These are phyloP conservation scores for Neurospora cerealis DNA, from an alignment of 495 filamentous ascomycete genomes.

Conservation along the genomic window DNA sequence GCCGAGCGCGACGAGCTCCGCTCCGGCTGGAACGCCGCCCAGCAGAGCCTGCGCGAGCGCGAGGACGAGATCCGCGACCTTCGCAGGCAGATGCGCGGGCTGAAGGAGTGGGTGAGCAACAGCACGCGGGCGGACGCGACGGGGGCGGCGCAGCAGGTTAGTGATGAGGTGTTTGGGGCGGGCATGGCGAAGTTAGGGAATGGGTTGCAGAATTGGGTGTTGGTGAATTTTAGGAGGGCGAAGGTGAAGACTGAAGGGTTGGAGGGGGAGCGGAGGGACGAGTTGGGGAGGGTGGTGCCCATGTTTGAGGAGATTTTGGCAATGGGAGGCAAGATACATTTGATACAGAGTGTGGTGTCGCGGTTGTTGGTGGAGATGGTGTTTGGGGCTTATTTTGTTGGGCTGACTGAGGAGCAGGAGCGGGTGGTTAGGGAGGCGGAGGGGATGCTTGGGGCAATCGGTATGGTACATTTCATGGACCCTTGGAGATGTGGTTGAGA, in stretches of 20 bases:
- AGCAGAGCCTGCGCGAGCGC: constrained; percentile 24
- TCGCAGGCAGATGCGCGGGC: constrained; percentile 36
- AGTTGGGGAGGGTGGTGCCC: constrained; percentile 36
- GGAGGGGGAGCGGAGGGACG: constrained; percentile 21
- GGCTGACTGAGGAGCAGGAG: constrained; percentile 34
- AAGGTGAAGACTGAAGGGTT: constrained; percentile 35
- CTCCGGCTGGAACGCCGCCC: constrained; percentile 29
- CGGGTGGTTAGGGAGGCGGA: constrained; percentile 33
- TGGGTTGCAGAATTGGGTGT: constrained; percentile 49
- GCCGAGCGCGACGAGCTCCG: constrained; percentile 30
- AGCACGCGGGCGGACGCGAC: constrained; percentile 29
- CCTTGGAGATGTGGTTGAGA: too few species aligned
- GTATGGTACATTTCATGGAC: constrained; percentile 15
- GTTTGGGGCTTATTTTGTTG: constrained; percentile 44
- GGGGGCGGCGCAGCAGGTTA: constrained; percentile 33
- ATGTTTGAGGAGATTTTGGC: constrained; percentile 36
- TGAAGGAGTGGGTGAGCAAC: constrained; percentile 48
- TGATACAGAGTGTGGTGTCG: constrained; percentile 44
- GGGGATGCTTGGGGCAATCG: constrained; percentile 31
- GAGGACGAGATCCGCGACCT: constrained; percentile 36
- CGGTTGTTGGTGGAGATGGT: constrained; percentile 39
- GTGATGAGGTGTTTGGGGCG: constrained; percentile 44
- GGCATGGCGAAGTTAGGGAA: constrained; percentile 39
- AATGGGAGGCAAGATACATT: constrained; percentile 37
- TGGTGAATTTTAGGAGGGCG: constrained; percentile 42